Evolutionary conservation across 108 stramenopile genomes (phyloP), one percentile per base, ranked within the genome.

Genomic region (Nannochloropsis oceanica): DNA sequence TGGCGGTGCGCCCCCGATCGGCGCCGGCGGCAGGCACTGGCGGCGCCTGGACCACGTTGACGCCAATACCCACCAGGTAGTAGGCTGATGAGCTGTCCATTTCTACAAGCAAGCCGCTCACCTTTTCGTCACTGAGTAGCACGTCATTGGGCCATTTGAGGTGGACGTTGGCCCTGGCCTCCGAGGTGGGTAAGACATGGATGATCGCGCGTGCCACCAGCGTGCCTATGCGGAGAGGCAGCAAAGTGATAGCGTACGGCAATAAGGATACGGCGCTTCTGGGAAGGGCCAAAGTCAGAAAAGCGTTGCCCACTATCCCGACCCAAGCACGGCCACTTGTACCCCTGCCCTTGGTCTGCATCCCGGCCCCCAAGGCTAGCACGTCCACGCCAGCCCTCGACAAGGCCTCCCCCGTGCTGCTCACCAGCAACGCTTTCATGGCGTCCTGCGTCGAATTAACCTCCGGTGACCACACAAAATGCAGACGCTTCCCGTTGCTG

Each of bases 131-230:
- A 43, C 85, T 27, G 26, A 96, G 88, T 20, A 97, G 89, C 13
- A 97, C 96, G 90, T 96, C 96, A 90, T 97, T 97, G 22, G 96
- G 96, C 96, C 96, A 97, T 86, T 97, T 97, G 79, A 96, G 91
- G 12, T 93, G 92, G 11, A 94, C 93, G 83, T 26, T 87, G 22
- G 91, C 90, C 44, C 13, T 84, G 50, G 86, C 43, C 80, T 43
- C 27, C 44, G 87, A 88, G 46, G 84, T 34, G 44, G 79, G 81
- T 43, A 91, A 46, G 24, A 82, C 79, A 44, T 59, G 44, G 26
- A 89, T 83, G 14, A 91, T 84, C 81, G 84, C 91, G 80, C 46
- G 89, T 24, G 92, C 93, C 42, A 93, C 91, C 84, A 93, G 83
- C 80, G 92, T 93, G 44, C 93, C 93, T 18, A 93, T 88, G 86